Evolutionary conservation across 345 rosid genomes (phyloP), one percentile per base, ranked within the genome.

Genomic region (Corchorus olitorius): DNA sequence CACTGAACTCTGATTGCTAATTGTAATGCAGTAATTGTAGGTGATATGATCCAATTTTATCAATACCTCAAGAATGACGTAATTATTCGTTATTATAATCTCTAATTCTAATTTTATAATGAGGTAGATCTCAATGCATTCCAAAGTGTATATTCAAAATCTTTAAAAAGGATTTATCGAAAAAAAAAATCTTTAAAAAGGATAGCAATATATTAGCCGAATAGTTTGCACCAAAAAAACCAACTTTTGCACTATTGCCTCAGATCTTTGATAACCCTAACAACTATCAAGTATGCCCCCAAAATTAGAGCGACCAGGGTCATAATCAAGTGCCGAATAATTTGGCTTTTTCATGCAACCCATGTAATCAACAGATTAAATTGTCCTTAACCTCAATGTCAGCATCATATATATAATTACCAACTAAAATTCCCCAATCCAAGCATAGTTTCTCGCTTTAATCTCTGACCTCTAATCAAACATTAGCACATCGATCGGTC

Each of bases 341-440:
- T 45, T 78, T 73, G 79, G 76, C 61, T 27, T 80, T 70, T 81
- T 64, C n/a, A 43, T 65, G 52, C n/a, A 54, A 64, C 62, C 11
- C 73, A 43, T 41, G 45, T 50, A 53, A 59, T 85, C 45, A 50
- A 78, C 76, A 34, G 4, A 67, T 81, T 80, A 62, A 58, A 14
- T 78, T 78, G 79, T 85, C 77, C 75, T 66, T 87, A 46, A 71
- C 75, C 60, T 1, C 71, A 56, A 72, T 60, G 79, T 85, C 82
- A 34, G 68, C 53, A 4, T 85, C 84, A 4, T n/a, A n/a, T n/a
- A n/a, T n/a, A n/a, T n/a, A 0, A 70, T 68, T 60, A 13, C 78
- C 70, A 65, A 74, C 27, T 67, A 20, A 78, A 82, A n/a, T 77
- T 75, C 76, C 72, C 33, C 75, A 53, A 71, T 76, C 76, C 64